Conservation (phyloP, 352 stramenopile species). For the Blastocystis sp. region DNA sequence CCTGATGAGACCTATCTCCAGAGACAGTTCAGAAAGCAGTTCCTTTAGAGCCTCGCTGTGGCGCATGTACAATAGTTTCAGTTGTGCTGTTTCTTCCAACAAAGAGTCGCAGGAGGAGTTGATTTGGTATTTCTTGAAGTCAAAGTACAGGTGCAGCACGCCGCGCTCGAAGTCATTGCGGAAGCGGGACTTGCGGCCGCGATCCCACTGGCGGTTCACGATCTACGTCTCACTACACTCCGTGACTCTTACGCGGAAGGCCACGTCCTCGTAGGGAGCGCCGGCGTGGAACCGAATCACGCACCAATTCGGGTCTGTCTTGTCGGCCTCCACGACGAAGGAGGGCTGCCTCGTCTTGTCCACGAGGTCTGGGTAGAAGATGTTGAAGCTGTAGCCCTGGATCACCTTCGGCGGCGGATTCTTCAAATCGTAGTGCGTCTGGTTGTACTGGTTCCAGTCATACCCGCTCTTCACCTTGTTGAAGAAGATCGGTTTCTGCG, state of each 20-base stretch:
- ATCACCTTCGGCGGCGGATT: conserved; percentile 99
- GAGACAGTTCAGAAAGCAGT: conserved; percentile 47
- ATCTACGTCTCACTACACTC: conserved; percentile 77
- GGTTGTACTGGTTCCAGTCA: conserved; percentile 99
- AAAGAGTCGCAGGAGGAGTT: conserved; percentile 3
- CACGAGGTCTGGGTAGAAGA: conserved; percentile 98
- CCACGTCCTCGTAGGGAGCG: conserved; percentile 96
- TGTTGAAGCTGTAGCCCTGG: conserved; percentile 99
- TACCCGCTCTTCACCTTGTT: conserved; percentile 98
- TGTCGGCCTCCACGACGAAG: conserved; percentile 88
- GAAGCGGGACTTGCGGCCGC: conserved; percentile 91
- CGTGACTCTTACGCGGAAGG: conserved; percentile 80
- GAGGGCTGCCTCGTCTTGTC: conserved; percentile 89
- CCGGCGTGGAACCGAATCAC: conserved; percentile 95
- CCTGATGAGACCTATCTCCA: conserved; percentile 54
- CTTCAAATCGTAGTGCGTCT: conserved; percentile 98
- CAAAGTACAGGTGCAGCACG: conserved; percentile 96
- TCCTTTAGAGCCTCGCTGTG: background rate
- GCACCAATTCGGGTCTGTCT: conserved; percentile 87
- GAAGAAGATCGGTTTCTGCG: conserved; percentile 95
- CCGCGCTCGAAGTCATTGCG: conserved; percentile 95
- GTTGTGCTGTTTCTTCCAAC: background rate
- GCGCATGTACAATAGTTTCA: conserved; percentile 30
- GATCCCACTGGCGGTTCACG: conserved; percentile 97
- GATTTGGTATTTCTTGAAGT: conserved; percentile 83